These are phyloP conservation scores for Heritiera fomes DNA, from an alignment of 345 rosid genomes.

Conservation along the genomic window DNA sequence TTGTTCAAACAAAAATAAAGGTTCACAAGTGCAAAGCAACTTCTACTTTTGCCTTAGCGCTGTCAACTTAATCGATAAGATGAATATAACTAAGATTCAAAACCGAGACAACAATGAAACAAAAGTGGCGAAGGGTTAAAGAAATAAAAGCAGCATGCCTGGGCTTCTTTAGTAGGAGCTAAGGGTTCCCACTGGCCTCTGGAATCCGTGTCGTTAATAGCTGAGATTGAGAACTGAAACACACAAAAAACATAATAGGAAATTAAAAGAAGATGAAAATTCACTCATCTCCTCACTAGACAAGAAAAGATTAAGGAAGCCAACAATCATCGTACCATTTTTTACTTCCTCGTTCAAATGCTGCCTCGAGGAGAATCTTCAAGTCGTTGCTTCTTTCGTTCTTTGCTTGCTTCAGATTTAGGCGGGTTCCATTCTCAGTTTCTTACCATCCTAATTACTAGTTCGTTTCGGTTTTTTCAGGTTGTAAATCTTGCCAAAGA, in stretches of 20 bases:
- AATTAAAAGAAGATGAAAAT: not conserved
- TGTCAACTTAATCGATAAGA: not conserved
- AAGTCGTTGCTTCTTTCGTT: not conserved
- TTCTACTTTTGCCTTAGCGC: not conserved
- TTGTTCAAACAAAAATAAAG: not conserved
- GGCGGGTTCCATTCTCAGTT: constrained; percentile 11
- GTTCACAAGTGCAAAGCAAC: not conserved
- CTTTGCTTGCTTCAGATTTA: constrained; percentile 21
- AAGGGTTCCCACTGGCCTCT: constrained; percentile 89
- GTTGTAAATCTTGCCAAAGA: not conserved
- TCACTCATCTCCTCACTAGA: not conserved
- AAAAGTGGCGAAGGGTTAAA: not conserved
- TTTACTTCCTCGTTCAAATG: not conserved
- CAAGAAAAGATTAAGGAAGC: not conserved
- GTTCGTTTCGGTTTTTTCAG: not conserved
- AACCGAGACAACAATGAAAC: not conserved
- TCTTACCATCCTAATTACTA: not conserved
- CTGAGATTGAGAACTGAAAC: constrained; percentile 84
- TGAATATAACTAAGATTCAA: constrained; percentile 4
- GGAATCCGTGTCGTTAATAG: constrained; percentile 92
- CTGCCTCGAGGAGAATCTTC: not conserved
- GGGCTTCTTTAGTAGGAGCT: constrained; percentile 98
- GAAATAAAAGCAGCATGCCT: constrained; percentile 43
- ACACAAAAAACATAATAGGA: not conserved
- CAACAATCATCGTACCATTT: constrained; percentile 19